Percentiles rank a stretch among this genome's conserved stretches.
These are phyloP conservation scores for Agaricales sp. DNA, from an alignment of 1,284 basidiomycete genomes.

Conservation along the genomic window DNA sequence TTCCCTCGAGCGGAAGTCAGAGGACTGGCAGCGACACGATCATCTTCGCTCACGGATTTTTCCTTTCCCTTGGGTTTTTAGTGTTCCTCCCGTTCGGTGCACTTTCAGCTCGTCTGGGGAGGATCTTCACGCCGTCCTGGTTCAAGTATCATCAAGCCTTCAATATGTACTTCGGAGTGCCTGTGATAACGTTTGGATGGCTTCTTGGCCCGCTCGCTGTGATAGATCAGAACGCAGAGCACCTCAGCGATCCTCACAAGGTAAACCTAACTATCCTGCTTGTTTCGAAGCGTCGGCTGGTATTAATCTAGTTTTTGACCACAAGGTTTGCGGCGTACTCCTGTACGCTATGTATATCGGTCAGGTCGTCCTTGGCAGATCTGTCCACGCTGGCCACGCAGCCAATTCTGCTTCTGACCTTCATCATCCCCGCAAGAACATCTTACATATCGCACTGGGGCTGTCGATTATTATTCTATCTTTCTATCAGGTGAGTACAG, in stretches of 20 bases:
- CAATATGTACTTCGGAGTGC: slow-evolving; percentile 35
- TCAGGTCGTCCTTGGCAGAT: slow-evolving; percentile 45
- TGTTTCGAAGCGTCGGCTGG: not conserved
- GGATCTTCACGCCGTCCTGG: slow-evolving; percentile 49
- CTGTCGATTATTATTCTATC: slow-evolving; percentile 32
- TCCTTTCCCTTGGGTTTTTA: slow-evolving; percentile 48
- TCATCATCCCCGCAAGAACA: slow-evolving; percentile 36
- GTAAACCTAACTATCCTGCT: slow-evolving; percentile 17
- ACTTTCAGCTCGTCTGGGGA: slow-evolving; percentile 48
- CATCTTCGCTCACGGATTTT: slow-evolving; percentile 38
- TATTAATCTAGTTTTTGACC: too few species aligned
- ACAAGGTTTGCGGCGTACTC: slow-evolving; percentile 41
- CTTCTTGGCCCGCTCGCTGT: slow-evolving; percentile 40
- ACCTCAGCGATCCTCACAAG: slow-evolving; percentile 41
- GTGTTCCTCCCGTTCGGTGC: slow-evolving; percentile 48
- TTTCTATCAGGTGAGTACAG: slow-evolving; percentile 34
- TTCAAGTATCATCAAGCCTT: slow-evolving; percentile 43
- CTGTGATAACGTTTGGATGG: slow-evolving; percentile 40
- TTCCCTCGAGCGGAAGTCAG: not conserved
- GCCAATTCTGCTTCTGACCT: slow-evolving; percentile 18
- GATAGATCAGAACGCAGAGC: slow-evolving; percentile 28
- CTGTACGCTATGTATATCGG: slow-evolving; percentile 43
- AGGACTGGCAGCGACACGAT: slow-evolving; percentile 18
- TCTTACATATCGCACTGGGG: slow-evolving; percentile 37
- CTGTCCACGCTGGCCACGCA: slow-evolving; percentile 36